phyloP scores from a whole-genome alignment of 1,139 yeast genomes.

The Suhomyces bolitotheri region DNA sequence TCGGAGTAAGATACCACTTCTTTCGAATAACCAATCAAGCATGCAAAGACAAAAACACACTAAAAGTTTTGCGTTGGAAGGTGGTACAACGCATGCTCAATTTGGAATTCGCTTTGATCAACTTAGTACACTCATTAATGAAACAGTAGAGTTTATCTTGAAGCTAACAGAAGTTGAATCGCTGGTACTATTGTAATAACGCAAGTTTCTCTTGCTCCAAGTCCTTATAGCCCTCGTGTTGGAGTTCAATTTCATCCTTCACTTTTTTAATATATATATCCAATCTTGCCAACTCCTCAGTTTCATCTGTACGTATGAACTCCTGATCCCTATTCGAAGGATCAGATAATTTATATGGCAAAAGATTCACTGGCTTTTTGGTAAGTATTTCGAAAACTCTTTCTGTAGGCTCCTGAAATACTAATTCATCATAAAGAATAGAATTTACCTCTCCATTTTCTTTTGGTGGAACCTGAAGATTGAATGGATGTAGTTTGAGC shows the following conservation, averaged over 20 bases:
- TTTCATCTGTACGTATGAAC: slow-evolving; percentile 53
- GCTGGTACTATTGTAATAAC: slow-evolving; percentile 30
- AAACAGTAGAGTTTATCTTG: slow-evolving; percentile 19
- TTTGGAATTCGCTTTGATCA: slow-evolving; percentile 25
- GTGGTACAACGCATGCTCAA: slow-evolving; percentile 11
- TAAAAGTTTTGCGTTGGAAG: slow-evolving; percentile 8
- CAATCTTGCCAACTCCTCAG: slow-evolving; percentile 75
- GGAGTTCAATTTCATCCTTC: slow-evolving; percentile 54
- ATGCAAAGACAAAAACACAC: slow-evolving; percentile 1
- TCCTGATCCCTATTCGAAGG: slow-evolving; percentile 46
- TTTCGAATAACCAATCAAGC: slow-evolving; percentile 5
- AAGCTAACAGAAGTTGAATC: background rate
- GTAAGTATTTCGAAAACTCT: slow-evolving; percentile 78
- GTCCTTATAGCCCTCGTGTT: slow-evolving; percentile 51
- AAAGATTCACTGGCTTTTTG: slow-evolving; percentile 66
- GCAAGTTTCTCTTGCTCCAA: slow-evolving; percentile 51
- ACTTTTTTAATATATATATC: slow-evolving; percentile 67
- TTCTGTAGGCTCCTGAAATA: slow-evolving; percentile 95
- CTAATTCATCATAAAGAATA: slow-evolving; percentile 83
- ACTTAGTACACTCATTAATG: slow-evolving; percentile 24
- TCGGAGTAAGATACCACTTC: slow-evolving; percentile 26
- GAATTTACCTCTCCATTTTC: slow-evolving; percentile 59
- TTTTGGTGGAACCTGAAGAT: slow-evolving; percentile 42
- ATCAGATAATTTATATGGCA: slow-evolving; percentile 60
- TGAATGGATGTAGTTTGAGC: slow-evolving; percentile 87